phyloP scores from a whole-genome alignment of 2,329 filamentous ascomycete species.

The Ciborinia camelliae region DNA sequence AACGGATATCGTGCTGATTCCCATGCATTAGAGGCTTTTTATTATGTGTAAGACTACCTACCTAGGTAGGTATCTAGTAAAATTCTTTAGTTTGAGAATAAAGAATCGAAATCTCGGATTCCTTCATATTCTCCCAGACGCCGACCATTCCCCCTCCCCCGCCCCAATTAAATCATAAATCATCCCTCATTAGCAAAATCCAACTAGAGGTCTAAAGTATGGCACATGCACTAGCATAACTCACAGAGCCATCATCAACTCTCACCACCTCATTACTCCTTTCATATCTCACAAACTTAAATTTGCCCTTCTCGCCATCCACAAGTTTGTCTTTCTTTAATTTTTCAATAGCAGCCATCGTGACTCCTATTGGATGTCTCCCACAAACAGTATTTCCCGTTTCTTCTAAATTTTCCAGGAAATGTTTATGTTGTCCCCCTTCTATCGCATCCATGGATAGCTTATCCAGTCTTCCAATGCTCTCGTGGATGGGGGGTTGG shows the following conservation, averaged over 20 bases:
- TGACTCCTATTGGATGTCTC: constrained; percentile 87
- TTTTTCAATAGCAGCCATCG: constrained; percentile 81
- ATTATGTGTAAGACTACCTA: background rate
- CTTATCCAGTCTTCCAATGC: constrained; percentile 76
- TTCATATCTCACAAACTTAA: constrained; percentile 83
- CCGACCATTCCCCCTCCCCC: background rate
- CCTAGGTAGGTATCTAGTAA: background rate
- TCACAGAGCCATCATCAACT: constrained; percentile 78
- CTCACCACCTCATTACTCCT: constrained; percentile 72
- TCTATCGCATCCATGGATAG: constrained; percentile 82
- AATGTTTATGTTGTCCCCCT: constrained; percentile 66
- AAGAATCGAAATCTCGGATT: background rate
- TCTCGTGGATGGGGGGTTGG: constrained; percentile 69
- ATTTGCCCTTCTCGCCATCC: constrained; percentile 35
- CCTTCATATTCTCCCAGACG: background rate
- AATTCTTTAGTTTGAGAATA: background rate
- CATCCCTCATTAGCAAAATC: background rate
- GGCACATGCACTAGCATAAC: constrained; percentile 91
- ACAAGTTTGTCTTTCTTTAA: constrained; percentile 41
- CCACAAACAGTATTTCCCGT: constrained; percentile 94
- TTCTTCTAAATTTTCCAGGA: constrained; percentile 63
- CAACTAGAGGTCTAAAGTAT: constrained; percentile 45
- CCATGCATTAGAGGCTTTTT: background rate
- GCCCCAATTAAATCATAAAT: background rate
- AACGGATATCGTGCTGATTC: background rate